Base-by-base conservation (phyloP, 371 early-diverging fungal species). In the Mortierella sp. region DNA sequence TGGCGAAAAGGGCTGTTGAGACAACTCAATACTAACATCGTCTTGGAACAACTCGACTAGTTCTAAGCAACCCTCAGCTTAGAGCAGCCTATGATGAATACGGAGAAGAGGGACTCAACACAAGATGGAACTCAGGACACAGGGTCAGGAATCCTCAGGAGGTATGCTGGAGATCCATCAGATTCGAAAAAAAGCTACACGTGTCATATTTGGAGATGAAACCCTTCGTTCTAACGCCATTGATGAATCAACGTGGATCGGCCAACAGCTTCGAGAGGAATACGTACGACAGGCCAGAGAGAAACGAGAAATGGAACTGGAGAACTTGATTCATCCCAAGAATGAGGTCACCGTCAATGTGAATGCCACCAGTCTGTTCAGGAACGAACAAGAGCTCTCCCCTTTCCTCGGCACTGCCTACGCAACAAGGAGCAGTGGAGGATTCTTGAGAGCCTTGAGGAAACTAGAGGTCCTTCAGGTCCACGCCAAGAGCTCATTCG, bases 1-100 rank as follows among this genome's bases (percentile, higher is more conserved):
- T n/a, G n/a, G n/a, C n/a, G n/a, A n/a, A n/a, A n/a, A n/a, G n/a
- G n/a, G n/a, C n/a, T n/a, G n/a, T n/a, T n/a, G n/a, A n/a, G n/a
- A n/a, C n/a, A n/a, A n/a, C n/a, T n/a, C n/a, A n/a, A n/a, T n/a
- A n/a, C n/a, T n/a, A n/a, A n/a, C n/a, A n/a, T n/a, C n/a, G n/a
- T n/a, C n/a, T n/a, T n/a, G n/a, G n/a, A n/a, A n/a, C n/a, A n/a
- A n/a, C n/a, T n/a, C n/a, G n/a, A n/a, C n/a, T 56, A 94, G 95
- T 96, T 1, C 80, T 98, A 45, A 87, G 86, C 44, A 90, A 98
- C 79, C 87, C 91, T 3, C 86, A 85, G n/a, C 88, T 87, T 57
- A 88, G 98, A 49, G 87, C 89, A n/a, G 88, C 94, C 34, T 99
- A 99, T 77, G 98, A 99, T 78, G 85, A 85, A 28, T 95, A 95